Conservation (phyloP, 352 stramenopile genomes). For the Pythium coloratum region DNA sequence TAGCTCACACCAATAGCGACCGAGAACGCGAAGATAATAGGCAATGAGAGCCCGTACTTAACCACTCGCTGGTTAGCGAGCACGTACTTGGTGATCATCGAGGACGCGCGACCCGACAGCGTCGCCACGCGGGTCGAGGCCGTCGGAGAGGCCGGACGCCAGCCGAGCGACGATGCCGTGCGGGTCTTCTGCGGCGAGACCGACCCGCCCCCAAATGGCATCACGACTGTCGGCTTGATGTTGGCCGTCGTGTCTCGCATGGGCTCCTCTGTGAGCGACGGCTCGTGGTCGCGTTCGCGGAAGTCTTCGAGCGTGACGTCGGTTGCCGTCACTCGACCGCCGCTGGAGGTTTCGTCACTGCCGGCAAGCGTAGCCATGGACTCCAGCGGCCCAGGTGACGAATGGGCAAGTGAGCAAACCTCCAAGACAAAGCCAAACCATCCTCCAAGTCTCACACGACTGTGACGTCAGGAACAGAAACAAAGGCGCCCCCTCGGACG, state of each 20-base stretch:
- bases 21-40: constrained; percentile 6
- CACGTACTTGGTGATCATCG: constrained; percentile 1
- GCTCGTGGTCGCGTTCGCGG: too few species aligned
- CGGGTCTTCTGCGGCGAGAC: background rate
- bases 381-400: background rate
- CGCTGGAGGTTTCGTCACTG: background rate
- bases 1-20: constrained; percentile 18
- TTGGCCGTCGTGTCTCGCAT: background rate
- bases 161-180: background rate
- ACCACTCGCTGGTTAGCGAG: constrained; percentile 10
- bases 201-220: background rate
- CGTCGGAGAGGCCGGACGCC: background rate
- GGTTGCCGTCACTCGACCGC: background rate
- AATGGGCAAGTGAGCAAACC: background rate
- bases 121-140: background rate
- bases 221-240: background rate
- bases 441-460: too few species aligned
- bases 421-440: background rate
- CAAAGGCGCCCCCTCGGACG: too few species aligned
- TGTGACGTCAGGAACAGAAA: too few species aligned
- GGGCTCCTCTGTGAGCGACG: background rate
- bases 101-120: background rate
- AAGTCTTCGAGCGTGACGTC: background rate
- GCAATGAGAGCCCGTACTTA: constrained; percentile 14
- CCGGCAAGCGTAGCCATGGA: background rate